Evolutionary conservation across 371 early-diverging fungal species (phyloP).

Genomic region (Mortierella polycephala): DNA sequence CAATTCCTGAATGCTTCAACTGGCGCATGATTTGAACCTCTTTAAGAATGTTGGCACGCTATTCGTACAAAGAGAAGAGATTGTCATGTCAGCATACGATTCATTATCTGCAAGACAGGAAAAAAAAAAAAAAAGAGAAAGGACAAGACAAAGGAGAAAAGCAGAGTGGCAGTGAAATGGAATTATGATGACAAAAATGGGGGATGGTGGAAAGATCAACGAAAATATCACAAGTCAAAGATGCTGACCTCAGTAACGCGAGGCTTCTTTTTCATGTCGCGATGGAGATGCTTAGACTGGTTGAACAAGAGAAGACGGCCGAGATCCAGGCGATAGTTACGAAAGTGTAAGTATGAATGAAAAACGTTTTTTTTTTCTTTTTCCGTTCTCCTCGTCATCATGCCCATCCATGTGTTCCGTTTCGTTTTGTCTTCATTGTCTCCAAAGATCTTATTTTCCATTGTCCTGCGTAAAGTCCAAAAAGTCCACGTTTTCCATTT

Average conservation of each 20-base stretch:
- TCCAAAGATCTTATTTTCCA: no score
- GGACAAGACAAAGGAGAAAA: conserved; percentile 6
- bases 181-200: no score
- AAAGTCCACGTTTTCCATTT: no score
- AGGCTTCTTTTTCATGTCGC: conserved; percentile 60
- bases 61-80: no score
- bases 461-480: no score
- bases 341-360: conserved; percentile 34
- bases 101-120: not conserved
- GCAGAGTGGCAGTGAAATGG: not conserved
- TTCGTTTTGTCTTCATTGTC: conserved; percentile 3
- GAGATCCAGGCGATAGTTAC: conserved; percentile 14
- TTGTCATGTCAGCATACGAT: conserved; percentile 7
- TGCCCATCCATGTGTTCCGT: not conserved
- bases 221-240: not conserved
- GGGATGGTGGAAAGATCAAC: conserved; percentile 8
- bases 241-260: conserved; percentile 59
- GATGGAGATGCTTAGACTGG: conserved; percentile 47
- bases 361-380: conserved; percentile 4
- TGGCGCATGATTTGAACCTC: conserved; percentile 90
- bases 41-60: conserved; percentile 84
- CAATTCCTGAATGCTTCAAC: conserved; percentile 82
- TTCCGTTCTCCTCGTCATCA: conserved; percentile 1
- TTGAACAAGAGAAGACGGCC: conserved; percentile 16
- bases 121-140: not conserved